phyloP scores from a whole-genome alignment of 2,329 filamentous ascomycete species.

The Trichophyton schoenleinii region DNA sequence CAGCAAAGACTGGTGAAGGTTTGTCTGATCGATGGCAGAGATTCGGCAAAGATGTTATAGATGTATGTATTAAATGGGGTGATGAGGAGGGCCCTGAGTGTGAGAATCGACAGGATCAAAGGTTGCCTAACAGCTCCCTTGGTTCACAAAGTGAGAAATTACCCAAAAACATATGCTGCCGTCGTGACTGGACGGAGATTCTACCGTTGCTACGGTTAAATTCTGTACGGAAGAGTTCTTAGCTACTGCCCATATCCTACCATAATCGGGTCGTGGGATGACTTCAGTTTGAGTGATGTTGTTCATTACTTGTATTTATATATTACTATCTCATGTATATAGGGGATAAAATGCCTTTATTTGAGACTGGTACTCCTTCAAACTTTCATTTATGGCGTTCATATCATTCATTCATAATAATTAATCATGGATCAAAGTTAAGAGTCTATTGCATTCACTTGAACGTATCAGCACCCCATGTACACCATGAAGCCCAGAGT shows the following conservation, averaged over 20 bases:
- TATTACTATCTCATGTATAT: too few relatives aligned
- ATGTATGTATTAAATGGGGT: conserved; percentile 24
- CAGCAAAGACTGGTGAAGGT: neutral
- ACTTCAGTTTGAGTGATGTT: neutral
- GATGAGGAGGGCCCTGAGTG: neutral
- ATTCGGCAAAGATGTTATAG: conserved; percentile 21
- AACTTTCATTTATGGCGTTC: too few relatives aligned
- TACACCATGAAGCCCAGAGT: neutral
- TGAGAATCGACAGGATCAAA: neutral
- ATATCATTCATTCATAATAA: too few relatives aligned
- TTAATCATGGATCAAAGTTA: neutral
- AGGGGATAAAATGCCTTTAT: too few relatives aligned
- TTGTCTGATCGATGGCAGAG: conserved; percentile 18
- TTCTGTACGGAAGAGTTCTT: neutral
- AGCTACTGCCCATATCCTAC: neutral
- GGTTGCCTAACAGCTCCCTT: neutral
- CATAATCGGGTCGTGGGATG: neutral
- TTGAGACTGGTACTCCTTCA: too few relatives aligned
- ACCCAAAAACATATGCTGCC: conserved; percentile 15
- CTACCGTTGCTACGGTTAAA: conserved; percentile 4
- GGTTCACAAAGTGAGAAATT: neutral
- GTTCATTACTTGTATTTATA: too few relatives aligned
- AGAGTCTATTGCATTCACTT: neutral
- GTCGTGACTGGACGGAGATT: conserved; percentile 20
- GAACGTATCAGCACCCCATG: neutral